Evolutionary conservation across 371 early-diverging fungal species (phyloP).

Genomic region (Circinella umbellata): DNA sequence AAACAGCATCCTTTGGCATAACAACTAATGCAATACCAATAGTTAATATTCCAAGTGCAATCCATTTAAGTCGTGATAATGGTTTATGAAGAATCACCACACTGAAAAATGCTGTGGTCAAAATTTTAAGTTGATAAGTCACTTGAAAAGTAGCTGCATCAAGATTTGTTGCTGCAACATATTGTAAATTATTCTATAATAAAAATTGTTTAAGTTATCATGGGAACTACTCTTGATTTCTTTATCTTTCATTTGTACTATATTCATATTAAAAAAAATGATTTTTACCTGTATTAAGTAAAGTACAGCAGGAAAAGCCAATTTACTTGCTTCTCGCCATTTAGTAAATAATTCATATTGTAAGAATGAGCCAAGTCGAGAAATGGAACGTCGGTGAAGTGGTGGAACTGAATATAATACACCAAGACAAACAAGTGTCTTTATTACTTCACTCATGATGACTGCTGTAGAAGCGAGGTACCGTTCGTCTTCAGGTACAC

Average conservation of each 20-base stretch:
- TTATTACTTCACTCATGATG: slow-evolving; percentile 83
- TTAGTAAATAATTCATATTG: slow-evolving; percentile 45
- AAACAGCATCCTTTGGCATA: slow-evolving; percentile 34
- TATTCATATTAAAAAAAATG: too few species aligned
- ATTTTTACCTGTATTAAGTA: slow-evolving; percentile 80
- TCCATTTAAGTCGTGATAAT: slow-evolving; percentile 80
- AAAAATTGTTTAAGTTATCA: not conserved
- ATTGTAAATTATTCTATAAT: slow-evolving; percentile 87
- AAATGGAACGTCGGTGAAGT: slow-evolving; percentile 31
- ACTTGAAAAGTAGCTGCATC: slow-evolving; percentile 97
- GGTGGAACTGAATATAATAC: slow-evolving; percentile 50
- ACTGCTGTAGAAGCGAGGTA: slow-evolving; percentile 91
- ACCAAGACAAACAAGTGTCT: slow-evolving; percentile 71
- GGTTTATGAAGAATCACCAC: slow-evolving; percentile 76
- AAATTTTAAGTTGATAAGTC: slow-evolving; percentile 95
- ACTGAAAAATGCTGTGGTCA: slow-evolving; percentile 93
- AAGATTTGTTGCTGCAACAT: slow-evolving; percentile 85
- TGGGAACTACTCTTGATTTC: not conserved
- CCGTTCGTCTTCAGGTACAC: slow-evolving; percentile 42
- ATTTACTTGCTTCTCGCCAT: slow-evolving; percentile 56
- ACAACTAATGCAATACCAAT: slow-evolving; percentile 86
- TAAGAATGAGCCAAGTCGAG: slow-evolving; percentile 24
- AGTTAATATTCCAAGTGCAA: slow-evolving; percentile 81
- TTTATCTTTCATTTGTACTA: not conserved
- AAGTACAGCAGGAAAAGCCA: slow-evolving; percentile 86